phyloP scores from a whole-genome alignment of 805 yeast genomes.

The Lipomyces mesembrius region DNA sequence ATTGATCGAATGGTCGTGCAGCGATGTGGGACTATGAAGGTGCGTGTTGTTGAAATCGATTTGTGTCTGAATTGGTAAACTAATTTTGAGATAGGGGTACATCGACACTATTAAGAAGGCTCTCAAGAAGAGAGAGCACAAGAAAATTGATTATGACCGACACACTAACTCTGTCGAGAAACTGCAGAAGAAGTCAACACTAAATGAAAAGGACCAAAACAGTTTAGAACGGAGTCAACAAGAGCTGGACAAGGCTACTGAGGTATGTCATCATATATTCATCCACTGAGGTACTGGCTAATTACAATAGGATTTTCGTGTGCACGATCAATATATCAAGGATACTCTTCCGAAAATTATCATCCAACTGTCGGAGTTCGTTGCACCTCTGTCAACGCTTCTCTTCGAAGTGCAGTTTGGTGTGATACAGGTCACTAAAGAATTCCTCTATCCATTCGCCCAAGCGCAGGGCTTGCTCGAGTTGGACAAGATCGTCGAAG shows the following conservation, averaged over 20 bases:
- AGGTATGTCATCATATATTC: constrained; percentile 7
- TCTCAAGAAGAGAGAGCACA: constrained; percentile 47
- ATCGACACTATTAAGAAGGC: constrained; percentile 44
- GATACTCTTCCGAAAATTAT: constrained; percentile 42
- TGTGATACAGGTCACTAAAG: constrained; percentile 39
- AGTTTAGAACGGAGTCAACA: constrained; percentile 40
- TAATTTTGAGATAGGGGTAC: constrained; percentile 28
- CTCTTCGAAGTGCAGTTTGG: constrained; percentile 42
- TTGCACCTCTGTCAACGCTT: constrained; percentile 42
- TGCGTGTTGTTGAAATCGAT: neutral
- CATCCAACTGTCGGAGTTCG: constrained; percentile 42
- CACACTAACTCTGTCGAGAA: constrained; percentile 44
- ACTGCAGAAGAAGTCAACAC: constrained; percentile 39
- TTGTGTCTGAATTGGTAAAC: neutral
- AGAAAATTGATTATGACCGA: constrained; percentile 48
- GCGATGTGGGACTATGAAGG: constrained; percentile 39
- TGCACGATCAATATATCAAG: constrained; percentile 43
- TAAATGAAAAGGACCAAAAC: constrained; percentile 43
- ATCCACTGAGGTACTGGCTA: neutral
- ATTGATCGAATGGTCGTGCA: constrained; percentile 38
- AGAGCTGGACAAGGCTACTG: constrained; percentile 44
- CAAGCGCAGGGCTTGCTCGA: constrained; percentile 39
- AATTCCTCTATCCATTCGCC: constrained; percentile 38
- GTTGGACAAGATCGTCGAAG: constrained; percentile 34
- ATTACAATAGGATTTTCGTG: constrained; percentile 38